A percentile compares a stretch with the other conserved stretches of the same genome.
phyloP scores from a whole-genome alignment of 805 yeast species.

The Metschnikowia gelsemii region DNA sequence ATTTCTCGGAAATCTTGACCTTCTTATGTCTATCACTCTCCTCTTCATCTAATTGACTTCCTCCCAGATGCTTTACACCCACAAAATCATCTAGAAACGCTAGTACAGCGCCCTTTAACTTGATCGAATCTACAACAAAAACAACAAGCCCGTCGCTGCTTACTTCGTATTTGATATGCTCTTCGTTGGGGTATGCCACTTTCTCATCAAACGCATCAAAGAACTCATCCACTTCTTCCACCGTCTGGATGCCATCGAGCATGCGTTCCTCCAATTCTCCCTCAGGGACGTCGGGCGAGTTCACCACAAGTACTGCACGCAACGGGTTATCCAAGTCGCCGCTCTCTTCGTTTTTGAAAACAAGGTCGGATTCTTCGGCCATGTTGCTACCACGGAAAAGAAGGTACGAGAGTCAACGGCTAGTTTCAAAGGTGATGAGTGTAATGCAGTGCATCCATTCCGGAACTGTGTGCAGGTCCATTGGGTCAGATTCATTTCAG shows the following conservation, averaged over 20 bases:
- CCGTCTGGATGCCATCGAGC: slow-evolving; percentile 44
- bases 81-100: slow-evolving; percentile 43
- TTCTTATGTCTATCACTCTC: no score
- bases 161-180: slow-evolving; percentile 55
- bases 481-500: no score
- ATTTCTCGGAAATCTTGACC: no score
- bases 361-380: slow-evolving; percentile 18
- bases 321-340: slow-evolving; percentile 48
- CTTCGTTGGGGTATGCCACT: slow-evolving; percentile 55
- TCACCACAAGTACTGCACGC: slow-evolving; percentile 44
- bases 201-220: slow-evolving; percentile 52
- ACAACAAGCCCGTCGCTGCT: slow-evolving; percentile 62
- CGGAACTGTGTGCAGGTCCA: no score
- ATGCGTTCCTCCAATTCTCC: slow-evolving; percentile 51
- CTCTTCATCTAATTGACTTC: neutral
- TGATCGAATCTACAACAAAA: slow-evolving; percentile 46
- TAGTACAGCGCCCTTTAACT: slow-evolving; percentile 39
- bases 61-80: neutral
- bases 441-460: no score
- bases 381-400: slow-evolving; percentile 3
- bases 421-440: no score
- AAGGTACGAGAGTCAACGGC: no score
- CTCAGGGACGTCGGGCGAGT: slow-evolving; percentile 34
- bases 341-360: slow-evolving; percentile 14
- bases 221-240: slow-evolving; percentile 49